Percentiles rank a stretch among this genome's conserved stretches.
These are phyloP conservation scores for Proliferodiscus dingleyae DNA, from an alignment of 2,329 filamentous ascomycete genomes.

Conservation along the genomic window DNA sequence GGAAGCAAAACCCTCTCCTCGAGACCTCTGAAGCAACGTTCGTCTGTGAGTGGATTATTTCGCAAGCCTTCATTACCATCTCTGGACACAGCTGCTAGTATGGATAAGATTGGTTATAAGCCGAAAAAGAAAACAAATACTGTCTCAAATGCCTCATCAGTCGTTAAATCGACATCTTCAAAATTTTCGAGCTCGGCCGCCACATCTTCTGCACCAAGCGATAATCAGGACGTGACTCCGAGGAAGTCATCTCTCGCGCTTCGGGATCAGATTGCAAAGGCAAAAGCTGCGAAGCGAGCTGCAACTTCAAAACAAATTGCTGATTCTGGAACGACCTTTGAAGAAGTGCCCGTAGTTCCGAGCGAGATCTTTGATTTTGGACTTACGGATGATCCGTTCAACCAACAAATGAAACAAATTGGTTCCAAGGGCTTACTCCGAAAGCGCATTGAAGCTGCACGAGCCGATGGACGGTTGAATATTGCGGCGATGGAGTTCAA, in stretches of 20 bases:
- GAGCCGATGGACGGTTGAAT: conserved; percentile 77
- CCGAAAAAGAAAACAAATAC: conserved; percentile 24
- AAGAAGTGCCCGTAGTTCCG: conserved; percentile 40
- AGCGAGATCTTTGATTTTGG: conserved; percentile 56
- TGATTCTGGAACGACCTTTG: conserved; percentile 17
- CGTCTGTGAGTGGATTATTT: conserved; percentile 49
- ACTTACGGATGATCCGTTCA: conserved; percentile 63
- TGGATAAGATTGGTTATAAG: conserved; percentile 22
- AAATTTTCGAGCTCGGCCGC: conserved; percentile 16
- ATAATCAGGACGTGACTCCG: conserved; percentile 38
- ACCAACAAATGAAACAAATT: conserved; percentile 54
- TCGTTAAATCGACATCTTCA: conserved; percentile 19
- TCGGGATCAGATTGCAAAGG: conserved; percentile 87
- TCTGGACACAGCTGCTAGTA: conserved; percentile 30
- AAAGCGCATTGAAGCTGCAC: conserved; percentile 66
- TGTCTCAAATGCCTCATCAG: conserved; percentile 27
- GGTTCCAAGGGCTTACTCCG: conserved; percentile 61
- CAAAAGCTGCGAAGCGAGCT: conserved; percentile 73
- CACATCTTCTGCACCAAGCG: conserved; percentile 18
- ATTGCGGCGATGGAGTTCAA: conserved; percentile 79
- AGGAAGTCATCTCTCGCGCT: conserved; percentile 74
- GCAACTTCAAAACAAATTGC: conserved; percentile 35
- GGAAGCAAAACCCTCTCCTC: conserved; percentile 44
- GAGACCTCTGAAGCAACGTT: conserved; percentile 44
- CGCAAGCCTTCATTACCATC: conserved; percentile 50